Conservation (phyloP, 208 protist genomes). For the Trypanosoma lewisi region DNA sequence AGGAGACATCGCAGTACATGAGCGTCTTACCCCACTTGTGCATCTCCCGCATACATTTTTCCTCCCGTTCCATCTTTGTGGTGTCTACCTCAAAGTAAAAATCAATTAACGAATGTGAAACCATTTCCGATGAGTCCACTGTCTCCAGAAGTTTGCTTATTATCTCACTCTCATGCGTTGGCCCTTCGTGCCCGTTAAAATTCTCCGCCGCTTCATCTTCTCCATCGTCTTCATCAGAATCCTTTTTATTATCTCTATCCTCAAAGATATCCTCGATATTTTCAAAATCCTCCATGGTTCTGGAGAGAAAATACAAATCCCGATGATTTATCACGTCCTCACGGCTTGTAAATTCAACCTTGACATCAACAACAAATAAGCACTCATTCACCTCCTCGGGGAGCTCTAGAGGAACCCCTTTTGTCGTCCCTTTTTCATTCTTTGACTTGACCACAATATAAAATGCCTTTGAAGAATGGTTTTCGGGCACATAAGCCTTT, state of each 20-base stretch:
- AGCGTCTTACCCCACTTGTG: conserved; percentile 12
- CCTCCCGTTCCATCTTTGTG: neutral
- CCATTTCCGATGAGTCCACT: neutral
- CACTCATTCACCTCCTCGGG: neutral
- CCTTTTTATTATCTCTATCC: neutral
- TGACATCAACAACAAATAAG: conserved; percentile 24
- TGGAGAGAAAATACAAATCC: conserved; percentile 4
- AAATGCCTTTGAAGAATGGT: neutral
- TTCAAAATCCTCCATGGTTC: neutral
- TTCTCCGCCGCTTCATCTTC: neutral
- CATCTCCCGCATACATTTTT: neutral
- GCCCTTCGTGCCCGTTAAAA: neutral
- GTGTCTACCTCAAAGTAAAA: conserved; percentile 26
- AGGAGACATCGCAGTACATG: conserved; percentile 37
- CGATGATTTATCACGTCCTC: neutral
- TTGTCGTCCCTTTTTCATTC: neutral
- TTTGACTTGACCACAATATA: neutral
- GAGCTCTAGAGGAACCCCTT: neutral
- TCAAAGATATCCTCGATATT: too few species aligned
- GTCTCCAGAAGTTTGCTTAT: neutral
- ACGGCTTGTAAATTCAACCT: conserved; percentile 6
- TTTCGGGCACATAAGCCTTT: neutral
- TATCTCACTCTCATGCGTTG: neutral
- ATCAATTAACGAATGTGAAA: conserved; percentile 17
- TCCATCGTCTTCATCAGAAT: neutral